Evolutionary conservation across 768 basidiomycete species (phyloP), one percentile per base, ranked within the genome.

Genomic region (Leucocoprinus leucothites): DNA sequence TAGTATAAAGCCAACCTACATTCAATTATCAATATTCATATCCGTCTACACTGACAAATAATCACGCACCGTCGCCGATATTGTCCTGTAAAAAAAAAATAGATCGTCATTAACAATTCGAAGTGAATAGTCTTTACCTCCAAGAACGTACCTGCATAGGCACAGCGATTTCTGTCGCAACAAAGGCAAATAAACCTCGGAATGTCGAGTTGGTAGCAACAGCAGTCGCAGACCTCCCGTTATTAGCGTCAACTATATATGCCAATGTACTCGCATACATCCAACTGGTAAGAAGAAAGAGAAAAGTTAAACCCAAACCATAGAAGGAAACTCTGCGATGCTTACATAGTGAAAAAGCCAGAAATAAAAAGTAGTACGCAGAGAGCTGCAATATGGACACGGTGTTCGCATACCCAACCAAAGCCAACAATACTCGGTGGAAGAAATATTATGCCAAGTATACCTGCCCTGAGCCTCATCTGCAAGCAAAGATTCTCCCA

Each of bases 211-310:
- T 95, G 25, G 79, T 71, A 0, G 92, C 91, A 6, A 84, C 81
- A 1, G 89, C 91, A 2, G 82, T 82, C 3, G 87, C 83, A 1
- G 89, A 89, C 25, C 89, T 80, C 8, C 93, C 94, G 5, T 77
- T 74, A 65, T 95, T 97, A 3, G 91, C 83, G 61, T 97, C 93
- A 14, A 94, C 91, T 31, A 94, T 76, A 62, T 94, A 95, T 0
- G 93, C 87, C 26, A 95, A 70, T 0, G 88, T 68, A 53, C 69
- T 73, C 6, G 69, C 45, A 42, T 73, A 71, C 9, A 63, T 66
- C 69, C 72, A 76, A 49, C 74, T 76, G 18, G n/a, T n/a, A n/a
- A n/a, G n/a, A n/a, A n/a, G n/a, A n/a, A n/a, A n/a, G n/a, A n/a
- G n/a, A n/a, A n/a, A n/a, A n/a, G n/a, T n/a, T n/a, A n/a, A n/a